Conservation (phyloP, 2,329 filamentous ascomycete genomes). For the Fusarium tupiense region DNA sequence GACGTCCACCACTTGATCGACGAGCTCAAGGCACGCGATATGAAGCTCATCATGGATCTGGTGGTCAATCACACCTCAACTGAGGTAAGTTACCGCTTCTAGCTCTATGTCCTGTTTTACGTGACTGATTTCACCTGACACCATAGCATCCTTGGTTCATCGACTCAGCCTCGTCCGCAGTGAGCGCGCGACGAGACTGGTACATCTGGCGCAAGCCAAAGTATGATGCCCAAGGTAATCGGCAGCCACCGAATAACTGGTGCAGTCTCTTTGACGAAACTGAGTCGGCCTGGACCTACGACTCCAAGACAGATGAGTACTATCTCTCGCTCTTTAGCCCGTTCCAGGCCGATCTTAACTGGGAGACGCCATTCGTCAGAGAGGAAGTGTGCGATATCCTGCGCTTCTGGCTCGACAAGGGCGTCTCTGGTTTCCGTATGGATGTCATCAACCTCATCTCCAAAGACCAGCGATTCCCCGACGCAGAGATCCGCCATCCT, state of each 20-base stretch:
- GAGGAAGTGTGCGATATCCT: conserved; percentile 77
- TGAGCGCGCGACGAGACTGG: conserved; percentile 60
- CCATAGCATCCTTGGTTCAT: conserved; percentile 32
- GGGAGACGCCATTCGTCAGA: conserved; percentile 76
- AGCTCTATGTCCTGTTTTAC: not conserved
- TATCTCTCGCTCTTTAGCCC: conserved; percentile 80
- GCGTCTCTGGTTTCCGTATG: conserved; percentile 77
- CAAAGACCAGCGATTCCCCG: conserved; percentile 67
- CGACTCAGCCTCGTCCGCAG: conserved; percentile 26
- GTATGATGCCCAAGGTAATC: conserved; percentile 62
- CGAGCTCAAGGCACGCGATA: conserved; percentile 24
- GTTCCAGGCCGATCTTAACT: conserved; percentile 85
- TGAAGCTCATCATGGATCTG: conserved; percentile 34
- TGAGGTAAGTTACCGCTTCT: not conserved
- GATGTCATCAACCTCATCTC: conserved; percentile 79
- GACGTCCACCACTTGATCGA: conserved; percentile 31
- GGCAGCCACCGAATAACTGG: conserved; percentile 81
- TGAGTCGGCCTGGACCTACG: conserved; percentile 74
- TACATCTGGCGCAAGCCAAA: conserved; percentile 68
- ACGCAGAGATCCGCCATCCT: conserved; percentile 64
- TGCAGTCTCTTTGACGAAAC: conserved; percentile 65
- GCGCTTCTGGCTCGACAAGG: conserved; percentile 81
- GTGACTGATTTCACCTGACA: not conserved
- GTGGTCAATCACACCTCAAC: conserved; percentile 39
- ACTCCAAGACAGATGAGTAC: conserved; percentile 76